Evolutionary conservation across 352 stramenopile genomes (phyloP).

Genomic region (Vaucheria bursata): DNA sequence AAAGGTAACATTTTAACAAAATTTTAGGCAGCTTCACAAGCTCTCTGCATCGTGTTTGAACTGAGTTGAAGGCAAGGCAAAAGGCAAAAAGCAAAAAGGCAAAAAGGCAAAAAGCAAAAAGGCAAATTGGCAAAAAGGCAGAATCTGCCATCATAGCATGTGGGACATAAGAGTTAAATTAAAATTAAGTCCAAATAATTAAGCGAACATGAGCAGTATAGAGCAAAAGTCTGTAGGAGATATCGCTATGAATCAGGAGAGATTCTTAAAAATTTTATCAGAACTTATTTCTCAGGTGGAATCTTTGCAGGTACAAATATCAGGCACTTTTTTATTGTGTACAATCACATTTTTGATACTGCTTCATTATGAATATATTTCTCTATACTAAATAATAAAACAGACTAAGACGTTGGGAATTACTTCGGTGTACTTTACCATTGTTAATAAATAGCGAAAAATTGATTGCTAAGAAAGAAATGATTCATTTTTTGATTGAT

Average conservation of each 20-base stretch:
- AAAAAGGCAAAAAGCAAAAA: too few species aligned
- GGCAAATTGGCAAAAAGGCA: too few species aligned
- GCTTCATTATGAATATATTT: neutral
- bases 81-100: too few species aligned
- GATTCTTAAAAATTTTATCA: conserved; percentile 67
- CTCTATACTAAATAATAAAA: neutral
- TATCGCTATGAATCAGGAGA: conserved; percentile 58
- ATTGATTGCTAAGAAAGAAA: neutral
- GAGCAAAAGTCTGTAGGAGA: conserved; percentile 12
- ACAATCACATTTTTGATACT: neutral
- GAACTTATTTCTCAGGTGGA: conserved; percentile 69
- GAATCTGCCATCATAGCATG: too few species aligned
- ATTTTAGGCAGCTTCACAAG: too few species aligned
- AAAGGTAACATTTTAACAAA: too few species aligned
- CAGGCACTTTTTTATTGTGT: conserved; percentile 16
- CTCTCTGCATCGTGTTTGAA: too few species aligned
- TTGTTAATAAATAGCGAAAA: neutral
- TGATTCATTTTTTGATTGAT: neutral
- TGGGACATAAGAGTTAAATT: too few species aligned
- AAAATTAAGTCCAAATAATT: too few species aligned
- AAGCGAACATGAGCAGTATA: too few species aligned
- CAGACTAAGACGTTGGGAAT: neutral
- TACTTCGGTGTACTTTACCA: neutral
- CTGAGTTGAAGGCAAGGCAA: too few species aligned
- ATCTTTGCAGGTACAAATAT: conserved; percentile 54